Conservation (phyloP, 805 yeast genomes). For the Candida vartiovaarae region DNA sequence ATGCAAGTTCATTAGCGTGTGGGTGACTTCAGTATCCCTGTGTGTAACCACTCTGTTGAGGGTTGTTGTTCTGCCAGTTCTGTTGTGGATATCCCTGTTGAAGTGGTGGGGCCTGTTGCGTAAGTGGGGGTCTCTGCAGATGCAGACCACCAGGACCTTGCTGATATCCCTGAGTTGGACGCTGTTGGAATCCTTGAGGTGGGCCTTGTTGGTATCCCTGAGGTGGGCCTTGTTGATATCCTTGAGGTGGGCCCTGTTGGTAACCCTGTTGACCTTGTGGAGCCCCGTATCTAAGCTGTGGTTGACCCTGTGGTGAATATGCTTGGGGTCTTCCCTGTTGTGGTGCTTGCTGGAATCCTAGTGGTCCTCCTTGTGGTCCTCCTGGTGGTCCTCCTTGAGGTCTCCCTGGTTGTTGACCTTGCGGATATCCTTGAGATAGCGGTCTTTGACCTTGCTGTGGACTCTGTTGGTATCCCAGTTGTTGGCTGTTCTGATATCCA, state of each 20-base stretch:
- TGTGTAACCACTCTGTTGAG: neutral
- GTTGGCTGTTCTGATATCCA: no score
- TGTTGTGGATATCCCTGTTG: neutral
- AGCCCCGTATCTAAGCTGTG: neutral
- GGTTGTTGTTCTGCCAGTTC: neutral
- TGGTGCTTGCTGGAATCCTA: no score
- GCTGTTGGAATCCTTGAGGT: constrained; percentile 2
- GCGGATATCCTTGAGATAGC: no score
- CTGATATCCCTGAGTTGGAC: neutral
- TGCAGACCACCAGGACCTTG: neutral
- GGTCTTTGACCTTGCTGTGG: no score
- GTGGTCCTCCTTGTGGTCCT: no score
- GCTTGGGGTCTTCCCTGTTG: no score
- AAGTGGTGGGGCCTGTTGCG: neutral
- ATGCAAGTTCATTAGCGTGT: no score
- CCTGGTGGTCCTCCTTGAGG: no score
- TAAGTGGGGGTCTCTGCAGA: no score
- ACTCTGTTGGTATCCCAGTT: no score
- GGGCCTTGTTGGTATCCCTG: constrained; percentile 1
- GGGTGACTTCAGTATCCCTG: neutral
- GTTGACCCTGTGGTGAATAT: neutral
- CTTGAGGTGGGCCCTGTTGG: constrained; percentile 3
- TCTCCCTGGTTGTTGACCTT: no score
- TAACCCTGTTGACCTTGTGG: neutral
- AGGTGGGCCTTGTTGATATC: constrained; percentile 1